Evolutionary conservation across 768 basidiomycete genomes (phyloP), one percentile per base, ranked within the genome.

Genomic region (Pleurotus eryngii): DNA sequence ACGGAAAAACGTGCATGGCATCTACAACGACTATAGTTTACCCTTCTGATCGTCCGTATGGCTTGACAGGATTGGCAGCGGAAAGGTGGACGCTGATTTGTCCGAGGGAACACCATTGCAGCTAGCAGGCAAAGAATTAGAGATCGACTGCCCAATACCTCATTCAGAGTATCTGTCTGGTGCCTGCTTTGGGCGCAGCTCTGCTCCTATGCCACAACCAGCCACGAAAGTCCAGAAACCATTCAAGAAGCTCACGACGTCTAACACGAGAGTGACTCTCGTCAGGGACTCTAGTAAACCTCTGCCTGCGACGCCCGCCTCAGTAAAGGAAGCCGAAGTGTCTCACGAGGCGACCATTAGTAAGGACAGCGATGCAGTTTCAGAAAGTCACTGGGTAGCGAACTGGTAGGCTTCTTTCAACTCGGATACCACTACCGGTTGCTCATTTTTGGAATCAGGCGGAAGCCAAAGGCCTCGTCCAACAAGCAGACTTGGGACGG

Each of bases 401-500:
- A 87, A 87, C 64, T 89, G 89, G 89, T 87, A 55, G 60, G 73
- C 56, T 18, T 49, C 43, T 46, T 59, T 40, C 14, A 26, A 57
- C 26, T 42, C 20, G 45, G 57, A 39, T 42, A 49, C 38, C 49
- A 54, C 61, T 43, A 46, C 48, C 22, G 4, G n/a, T n/a, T 9
- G 30, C 30, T 50, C 49, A 37, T 42, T 40, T 14, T n/a, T 22
- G 20, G 7, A n/a, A 14, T 42, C 56, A 91, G 92, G 90, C 81
- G 92, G 38, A 89, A 86, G 63, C 81, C 81, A 53, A 82, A 86
- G 64, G 72, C 71, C n/a, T 54, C 51, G 14, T 54, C 51, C 4
- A 90, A 79, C 74, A 94, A 94, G 70, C 82, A 92, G 66, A 89
- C 86, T 0, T 95, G 94, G 92, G 92, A 94, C 57, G 91, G 87